These are phyloP conservation scores for Amphirosellinia nigrospora DNA, from an alignment of 495 filamentous ascomycete genomes.

Conservation along the genomic window DNA sequence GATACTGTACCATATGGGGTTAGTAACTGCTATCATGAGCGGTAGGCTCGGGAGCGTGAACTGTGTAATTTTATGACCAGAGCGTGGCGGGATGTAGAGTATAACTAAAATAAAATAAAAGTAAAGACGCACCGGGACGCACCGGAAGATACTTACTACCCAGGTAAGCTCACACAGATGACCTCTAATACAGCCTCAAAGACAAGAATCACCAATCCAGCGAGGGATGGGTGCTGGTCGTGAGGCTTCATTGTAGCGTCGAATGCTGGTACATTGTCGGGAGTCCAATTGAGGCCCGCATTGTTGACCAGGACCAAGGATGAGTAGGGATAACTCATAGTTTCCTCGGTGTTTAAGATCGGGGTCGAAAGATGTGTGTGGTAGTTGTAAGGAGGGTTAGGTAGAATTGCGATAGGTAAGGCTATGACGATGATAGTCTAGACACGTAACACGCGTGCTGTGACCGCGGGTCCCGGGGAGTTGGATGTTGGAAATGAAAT, in stretches of 20 bases:
- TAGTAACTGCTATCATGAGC: neutral
- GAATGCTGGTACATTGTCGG: constrained; percentile 40
- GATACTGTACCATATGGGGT: constrained; percentile 47
- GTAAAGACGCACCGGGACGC: too few species aligned
- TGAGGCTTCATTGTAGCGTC: constrained; percentile 36
- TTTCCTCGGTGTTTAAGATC: constrained; percentile 23
- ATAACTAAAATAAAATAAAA: too few species aligned
- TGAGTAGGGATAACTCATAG: constrained; percentile 60
- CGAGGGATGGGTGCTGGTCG: constrained; percentile 66
- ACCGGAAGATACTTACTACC: constrained; percentile 58
- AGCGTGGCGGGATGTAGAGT: too few species aligned
- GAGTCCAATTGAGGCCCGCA: constrained; percentile 46
- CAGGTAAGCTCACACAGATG: constrained; percentile 90
- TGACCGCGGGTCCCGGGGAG: neutral
- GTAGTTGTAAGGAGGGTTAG: neutral
- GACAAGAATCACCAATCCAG: constrained; percentile 81
- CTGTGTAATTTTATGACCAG: neutral
- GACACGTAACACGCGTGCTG: neutral
- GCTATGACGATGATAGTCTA: neutral
- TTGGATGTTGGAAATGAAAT: neutral
- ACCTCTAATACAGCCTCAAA: constrained; percentile 97
- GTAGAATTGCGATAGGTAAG: neutral
- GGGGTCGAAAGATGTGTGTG: constrained; percentile 1
- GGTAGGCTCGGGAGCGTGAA: neutral
- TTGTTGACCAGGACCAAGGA: constrained; percentile 67